phyloP scores from a whole-genome alignment of 805 yeast species.

The Wickerhamiella kazuoi region DNA sequence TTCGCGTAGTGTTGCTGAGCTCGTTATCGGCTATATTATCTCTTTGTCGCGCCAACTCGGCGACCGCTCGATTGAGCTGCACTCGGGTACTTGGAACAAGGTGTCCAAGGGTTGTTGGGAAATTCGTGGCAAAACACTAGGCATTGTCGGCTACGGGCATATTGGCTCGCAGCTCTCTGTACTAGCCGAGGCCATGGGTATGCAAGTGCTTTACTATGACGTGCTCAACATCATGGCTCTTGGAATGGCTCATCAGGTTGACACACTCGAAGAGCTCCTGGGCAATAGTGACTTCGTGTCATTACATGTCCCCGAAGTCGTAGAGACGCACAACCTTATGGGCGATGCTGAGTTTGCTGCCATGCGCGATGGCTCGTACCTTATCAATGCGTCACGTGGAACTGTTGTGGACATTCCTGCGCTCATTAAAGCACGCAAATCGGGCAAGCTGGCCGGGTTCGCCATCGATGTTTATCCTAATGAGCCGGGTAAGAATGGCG shows the following conservation, averaged over 20 bases:
- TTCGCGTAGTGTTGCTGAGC: slow-evolving; percentile 95
- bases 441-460: slow-evolving; percentile 91
- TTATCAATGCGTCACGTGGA: slow-evolving; percentile 94
- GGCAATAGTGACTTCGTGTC: slow-evolving; percentile 73
- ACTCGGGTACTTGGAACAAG: slow-evolving; percentile 95
- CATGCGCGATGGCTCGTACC: slow-evolving; percentile 91
- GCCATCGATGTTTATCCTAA: slow-evolving; percentile 93
- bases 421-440: slow-evolving; percentile 72
- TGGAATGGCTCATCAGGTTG: slow-evolving; percentile 91
- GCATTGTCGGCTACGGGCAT: slow-evolving; percentile 95
- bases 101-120: slow-evolving; percentile 94
- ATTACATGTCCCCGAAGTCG: slow-evolving; percentile 84
- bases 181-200: slow-evolving; percentile 92
- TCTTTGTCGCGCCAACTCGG: slow-evolving; percentile 90
- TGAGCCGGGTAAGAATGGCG: slow-evolving; percentile 96
- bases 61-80: slow-evolving; percentile 90
- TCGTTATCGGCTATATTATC: slow-evolving; percentile 88
- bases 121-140: slow-evolving; percentile 94
- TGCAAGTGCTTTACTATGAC: slow-evolving; percentile 90
- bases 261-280: slow-evolving; percentile 67
- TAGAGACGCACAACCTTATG: slow-evolving; percentile 81
- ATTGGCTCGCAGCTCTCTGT: slow-evolving; percentile 95
- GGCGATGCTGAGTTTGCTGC: slow-evolving; percentile 82
- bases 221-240: slow-evolving; percentile 83
- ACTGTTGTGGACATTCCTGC: slow-evolving; percentile 95